These are phyloP conservation scores for Ustilaginoidea virens DNA, from an alignment of 2,329 filamentous ascomycete species.

Conservation along the genomic window DNA sequence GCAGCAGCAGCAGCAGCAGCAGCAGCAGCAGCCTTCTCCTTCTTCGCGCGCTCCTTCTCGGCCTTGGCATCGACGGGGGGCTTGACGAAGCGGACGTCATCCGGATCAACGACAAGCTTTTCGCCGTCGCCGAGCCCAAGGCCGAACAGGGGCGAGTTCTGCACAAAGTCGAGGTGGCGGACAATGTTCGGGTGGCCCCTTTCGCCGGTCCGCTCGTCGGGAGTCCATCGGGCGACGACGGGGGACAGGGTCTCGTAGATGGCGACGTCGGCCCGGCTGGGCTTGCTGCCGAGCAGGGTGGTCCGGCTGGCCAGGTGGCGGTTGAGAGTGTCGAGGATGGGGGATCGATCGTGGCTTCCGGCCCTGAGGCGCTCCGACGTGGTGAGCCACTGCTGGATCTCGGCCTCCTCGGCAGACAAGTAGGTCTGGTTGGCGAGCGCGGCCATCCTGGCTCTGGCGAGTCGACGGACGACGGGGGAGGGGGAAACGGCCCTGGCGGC, in stretches of 20 bases:
- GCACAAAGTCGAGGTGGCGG: constrained; percentile 83
- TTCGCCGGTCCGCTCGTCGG: constrained; percentile 80
- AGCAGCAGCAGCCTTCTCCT: constrained; percentile 68
- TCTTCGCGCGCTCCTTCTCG: constrained; percentile 93
- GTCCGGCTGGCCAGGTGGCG: constrained; percentile 75
- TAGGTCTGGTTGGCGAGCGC: constrained; percentile 54
- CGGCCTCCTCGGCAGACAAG: constrained; percentile 63
- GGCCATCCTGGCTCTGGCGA: constrained; percentile 47
- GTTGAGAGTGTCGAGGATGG: constrained; percentile 68
- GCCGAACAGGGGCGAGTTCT: constrained; percentile 66
- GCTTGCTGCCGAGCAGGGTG: constrained; percentile 78
- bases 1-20: constrained; percentile 48
- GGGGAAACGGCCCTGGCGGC: constrained; percentile 20
- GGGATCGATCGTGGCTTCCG: constrained; percentile 42
- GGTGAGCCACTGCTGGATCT: constrained; percentile 80
- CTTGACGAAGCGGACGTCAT: constrained; percentile 74
- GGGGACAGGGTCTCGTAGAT: constrained; percentile 68
- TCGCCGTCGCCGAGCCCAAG: constrained; percentile 54
- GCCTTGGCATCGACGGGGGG: constrained; percentile 82
- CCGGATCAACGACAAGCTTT: constrained; percentile 64
- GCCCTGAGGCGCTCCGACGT: constrained; percentile 52
- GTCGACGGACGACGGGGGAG: no score
- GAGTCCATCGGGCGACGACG: constrained; percentile 60
- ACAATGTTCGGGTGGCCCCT: constrained; percentile 83
- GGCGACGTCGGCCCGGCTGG: constrained; percentile 73